Evolutionary conservation across 2,329 filamentous ascomycete genomes (phyloP).

Genomic region (Apiospora pterosperma): DNA sequence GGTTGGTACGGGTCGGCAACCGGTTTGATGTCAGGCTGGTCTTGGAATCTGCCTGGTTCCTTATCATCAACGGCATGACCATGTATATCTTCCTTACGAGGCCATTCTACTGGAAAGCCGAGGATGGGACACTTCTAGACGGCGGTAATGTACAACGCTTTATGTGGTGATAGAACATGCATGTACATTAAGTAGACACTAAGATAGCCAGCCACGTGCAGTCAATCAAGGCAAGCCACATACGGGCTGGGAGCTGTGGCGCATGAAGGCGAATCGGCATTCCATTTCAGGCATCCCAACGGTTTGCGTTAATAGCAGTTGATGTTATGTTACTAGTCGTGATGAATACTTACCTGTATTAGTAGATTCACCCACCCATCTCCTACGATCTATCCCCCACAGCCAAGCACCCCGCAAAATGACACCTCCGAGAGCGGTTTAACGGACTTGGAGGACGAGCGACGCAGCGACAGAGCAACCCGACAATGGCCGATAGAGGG

Average conservation of each 20-base stretch:
- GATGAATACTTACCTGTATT: too few relatives aligned
- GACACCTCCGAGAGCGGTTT: neutral
- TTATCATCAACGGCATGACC: conserved; percentile 61
- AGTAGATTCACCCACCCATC: too few relatives aligned
- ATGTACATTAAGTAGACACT: neutral
- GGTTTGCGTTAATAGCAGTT: neutral
- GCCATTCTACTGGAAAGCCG: conserved; percentile 63
- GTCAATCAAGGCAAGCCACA: neutral
- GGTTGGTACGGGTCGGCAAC: neutral
- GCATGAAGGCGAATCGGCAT: neutral
- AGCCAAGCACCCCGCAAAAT: neutral
- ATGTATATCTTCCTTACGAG: conserved; percentile 68
- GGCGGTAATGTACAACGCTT: conserved; percentile 66
- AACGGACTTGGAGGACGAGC: neutral
- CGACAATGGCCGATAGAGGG: neutral
- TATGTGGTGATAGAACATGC: conserved; percentile 62
- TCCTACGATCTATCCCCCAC: neutral
- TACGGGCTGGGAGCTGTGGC: neutral
- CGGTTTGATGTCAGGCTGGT: conserved; percentile 26
- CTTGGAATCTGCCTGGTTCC: conserved; percentile 67
- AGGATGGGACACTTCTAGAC: conserved; percentile 50
- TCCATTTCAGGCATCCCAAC: neutral
- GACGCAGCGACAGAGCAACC: neutral
- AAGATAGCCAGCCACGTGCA: neutral
- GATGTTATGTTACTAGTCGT: neutral